Evolutionary conservation across 225 moss, liverwort and hornwort genomes (phyloP).

Genomic region (Neckera pumila): DNA sequence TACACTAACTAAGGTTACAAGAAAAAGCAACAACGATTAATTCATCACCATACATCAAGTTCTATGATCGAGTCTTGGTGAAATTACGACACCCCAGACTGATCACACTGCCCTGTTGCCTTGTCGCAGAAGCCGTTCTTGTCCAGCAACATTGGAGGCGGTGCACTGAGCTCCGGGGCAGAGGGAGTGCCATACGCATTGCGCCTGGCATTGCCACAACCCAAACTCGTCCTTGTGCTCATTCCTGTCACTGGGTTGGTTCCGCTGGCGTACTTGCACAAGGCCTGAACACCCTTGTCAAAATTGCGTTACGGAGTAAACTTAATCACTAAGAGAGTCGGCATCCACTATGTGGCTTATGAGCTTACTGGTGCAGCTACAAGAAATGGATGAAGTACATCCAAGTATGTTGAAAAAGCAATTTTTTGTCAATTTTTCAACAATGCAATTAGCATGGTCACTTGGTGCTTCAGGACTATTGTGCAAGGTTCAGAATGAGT

Average conservation of each 20-base stretch:
- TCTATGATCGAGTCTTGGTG: neutral
- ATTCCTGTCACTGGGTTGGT: conserved; percentile 96
- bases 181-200: conserved; percentile 98
- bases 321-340: neutral
- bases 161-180: conserved; percentile 76
- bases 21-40: neutral
- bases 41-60: neutral
- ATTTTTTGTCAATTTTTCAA: neutral
- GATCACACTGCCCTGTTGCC: conserved; percentile 60
- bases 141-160: conserved; percentile 71
- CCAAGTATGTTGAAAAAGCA: neutral
- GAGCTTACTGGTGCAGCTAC: neutral
- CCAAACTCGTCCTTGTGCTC: conserved; percentile 93
- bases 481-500: neutral
- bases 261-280: conserved; percentile 99
- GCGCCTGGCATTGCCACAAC: conserved; percentile 81
- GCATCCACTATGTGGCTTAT: neutral
- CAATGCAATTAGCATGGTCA: no score
- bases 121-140: conserved; percentile 95
- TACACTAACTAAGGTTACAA: neutral
- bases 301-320: neutral
- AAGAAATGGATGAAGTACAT: neutral
- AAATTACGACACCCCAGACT: conserved; percentile 32
- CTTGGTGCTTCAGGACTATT: neutral
- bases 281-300: conserved; percentile 35